A percentile compares a stretch with the other conserved stretches of the same genome.
Evolutionary conservation across 202 grass and related monocot genomes (phyloP).

Genomic region (Panicum virgatum): DNA sequence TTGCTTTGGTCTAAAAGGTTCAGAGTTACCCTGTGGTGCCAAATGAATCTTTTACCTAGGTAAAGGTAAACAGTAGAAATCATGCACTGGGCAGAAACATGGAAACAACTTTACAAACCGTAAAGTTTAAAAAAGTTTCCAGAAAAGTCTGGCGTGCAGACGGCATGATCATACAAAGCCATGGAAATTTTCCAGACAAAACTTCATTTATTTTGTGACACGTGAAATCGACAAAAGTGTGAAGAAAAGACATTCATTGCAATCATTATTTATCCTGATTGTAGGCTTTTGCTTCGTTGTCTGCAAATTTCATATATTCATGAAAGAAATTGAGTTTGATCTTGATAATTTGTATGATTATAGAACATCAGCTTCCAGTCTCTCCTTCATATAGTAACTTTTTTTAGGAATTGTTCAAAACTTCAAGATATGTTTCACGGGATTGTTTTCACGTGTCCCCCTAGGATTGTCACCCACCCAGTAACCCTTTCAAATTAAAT

Average conservation of each 20-base stretch:
- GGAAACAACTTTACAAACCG: neutral
- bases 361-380: neutral
- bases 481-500: neutral
- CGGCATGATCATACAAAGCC: neutral
- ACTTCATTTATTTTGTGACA: neutral
- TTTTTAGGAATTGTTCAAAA: conserved; percentile 2
- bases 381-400: neutral
- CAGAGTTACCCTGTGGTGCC: neutral
- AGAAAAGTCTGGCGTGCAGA: neutral
- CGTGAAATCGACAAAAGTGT: neutral
- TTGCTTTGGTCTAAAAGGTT: neutral
- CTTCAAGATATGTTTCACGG: neutral
- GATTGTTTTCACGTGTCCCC: neutral
- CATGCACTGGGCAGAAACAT: neutral
- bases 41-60: neutral
- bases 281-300: neutral
- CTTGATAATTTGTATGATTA: neutral
- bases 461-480: neutral
- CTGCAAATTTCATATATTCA: neutral
- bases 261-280: neutral
- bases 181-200: neutral
- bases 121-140: neutral
- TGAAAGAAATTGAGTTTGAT: neutral
- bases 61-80: neutral
- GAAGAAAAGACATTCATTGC: neutral